Base-by-base conservation (phyloP, 441 rosid genomes). In the Pelargonium myrrhifolium region DNA sequence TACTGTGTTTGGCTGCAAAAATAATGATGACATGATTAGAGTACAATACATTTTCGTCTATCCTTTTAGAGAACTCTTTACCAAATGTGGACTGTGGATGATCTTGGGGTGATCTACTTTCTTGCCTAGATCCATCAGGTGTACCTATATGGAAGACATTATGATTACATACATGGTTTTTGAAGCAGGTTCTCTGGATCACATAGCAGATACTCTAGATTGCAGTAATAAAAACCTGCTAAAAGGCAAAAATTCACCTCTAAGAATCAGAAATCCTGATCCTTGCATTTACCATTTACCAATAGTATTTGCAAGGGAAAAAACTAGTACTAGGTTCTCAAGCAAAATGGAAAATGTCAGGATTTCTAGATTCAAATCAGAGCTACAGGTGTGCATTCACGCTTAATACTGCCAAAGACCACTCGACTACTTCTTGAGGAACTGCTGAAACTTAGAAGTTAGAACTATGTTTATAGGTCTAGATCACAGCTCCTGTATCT, bases 21-120 rank as follows among this genome's bases (percentile, higher is more conserved):
- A 69, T 72, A 61, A 64, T 55, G 64, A 65, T 74, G 43, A 39
- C 31, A 65, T 35, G 26, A 65, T 39, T 37, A 47, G 28, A 64
- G 67, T 70, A 75, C 67, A 83, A 74, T 86, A 89, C 97, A 62
- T 83, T 78, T 14, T 71, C 80, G 53, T 81, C 90, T 67, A 84
- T 70, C 79, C 69, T 82, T 68, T 71, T 77, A 71, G 67, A 62
- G 71, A 89, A 84, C 67, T 64, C 31, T 61, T 72, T 28, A 68
- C 82, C 69, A 76, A 87, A 89, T 17, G 82, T 72, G 21, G 89
- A 79, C 64, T 75, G 79, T 17, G 79, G 65, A 62, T 69, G 72
- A 62, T 70, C 82, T 70, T 76, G 74, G 51, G 77, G 65, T 71
- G 75, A 71, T 71, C 77, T 37, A 76, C 65, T 65, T 72, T 64